phyloP scores from a whole-genome alignment of 2,329 filamentous ascomycete species.

The Talaromyces sp. region DNA sequence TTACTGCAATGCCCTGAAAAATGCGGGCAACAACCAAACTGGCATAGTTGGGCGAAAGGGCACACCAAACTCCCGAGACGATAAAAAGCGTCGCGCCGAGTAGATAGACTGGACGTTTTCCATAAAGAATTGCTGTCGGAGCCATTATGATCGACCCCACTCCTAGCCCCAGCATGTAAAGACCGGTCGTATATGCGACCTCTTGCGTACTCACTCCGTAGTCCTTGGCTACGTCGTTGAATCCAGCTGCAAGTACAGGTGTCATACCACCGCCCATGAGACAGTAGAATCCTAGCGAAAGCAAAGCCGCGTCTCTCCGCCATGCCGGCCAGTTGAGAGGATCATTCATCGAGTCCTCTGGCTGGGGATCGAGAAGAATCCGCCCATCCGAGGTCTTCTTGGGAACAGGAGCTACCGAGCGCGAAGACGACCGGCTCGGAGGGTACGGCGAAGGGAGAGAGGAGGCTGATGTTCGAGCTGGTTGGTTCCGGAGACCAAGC shows the following conservation, averaged over 20 bases:
- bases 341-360: constrained; percentile 84
- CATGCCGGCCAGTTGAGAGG: constrained; percentile 86
- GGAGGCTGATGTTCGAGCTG: constrained; percentile 55
- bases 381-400: constrained; percentile 78
- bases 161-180: constrained; percentile 92
- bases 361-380: constrained; percentile 86
- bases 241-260: constrained; percentile 82
- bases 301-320: constrained; percentile 72
- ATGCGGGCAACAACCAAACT: constrained; percentile 79
- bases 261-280: constrained; percentile 93
- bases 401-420: constrained; percentile 36
- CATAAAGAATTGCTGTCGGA: constrained; percentile 84
- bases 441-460: constrained; percentile 46
- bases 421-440: constrained; percentile 36
- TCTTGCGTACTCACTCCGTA: constrained; percentile 64
- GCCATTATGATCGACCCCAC: constrained; percentile 79
- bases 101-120: constrained; percentile 88
- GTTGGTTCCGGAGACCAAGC: constrained; percentile 58
- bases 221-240: constrained; percentile 68
- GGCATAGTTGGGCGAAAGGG: constrained; percentile 71
- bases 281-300: constrained; percentile 86
- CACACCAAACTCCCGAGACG: constrained; percentile 75
- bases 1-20: constrained; percentile 82
- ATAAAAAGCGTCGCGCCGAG: constrained; percentile 73
- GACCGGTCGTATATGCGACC: constrained; percentile 80